phyloP scores from a whole-genome alignment of 257 asterid genomes.

The Catharanthus roseus region DNA sequence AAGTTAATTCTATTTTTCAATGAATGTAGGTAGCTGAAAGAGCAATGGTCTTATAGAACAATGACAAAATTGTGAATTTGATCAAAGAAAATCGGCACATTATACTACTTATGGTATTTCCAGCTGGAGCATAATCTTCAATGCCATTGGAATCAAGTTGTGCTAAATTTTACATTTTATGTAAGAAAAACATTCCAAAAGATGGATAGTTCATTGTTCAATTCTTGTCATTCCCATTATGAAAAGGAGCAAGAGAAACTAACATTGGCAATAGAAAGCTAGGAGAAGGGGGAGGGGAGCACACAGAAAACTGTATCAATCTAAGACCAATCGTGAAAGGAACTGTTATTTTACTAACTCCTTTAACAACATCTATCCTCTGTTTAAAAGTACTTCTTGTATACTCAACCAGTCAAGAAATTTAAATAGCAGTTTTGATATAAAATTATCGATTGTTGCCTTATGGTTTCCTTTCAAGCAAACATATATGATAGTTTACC shows the following conservation, averaged over 20 bases:
- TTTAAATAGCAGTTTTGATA: slow-evolving; percentile 6
- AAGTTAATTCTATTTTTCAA: too few relatives aligned
- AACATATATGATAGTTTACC: neutral
- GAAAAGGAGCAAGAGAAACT: slow-evolving; percentile 43
- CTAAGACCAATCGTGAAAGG: slow-evolving; percentile 56
- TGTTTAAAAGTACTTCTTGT: slow-evolving; percentile 20
- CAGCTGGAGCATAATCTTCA: too few relatives aligned
- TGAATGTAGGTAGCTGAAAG: too few relatives aligned
- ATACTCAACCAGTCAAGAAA: neutral
- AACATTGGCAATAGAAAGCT: slow-evolving; percentile 33
- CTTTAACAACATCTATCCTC: slow-evolving; percentile 20
- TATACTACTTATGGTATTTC: too few relatives aligned
- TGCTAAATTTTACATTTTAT: slow-evolving; percentile 57
- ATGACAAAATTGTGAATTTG: too few relatives aligned
- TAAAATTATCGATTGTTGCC: slow-evolving; percentile 4
- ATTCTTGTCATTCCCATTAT: slow-evolving; percentile 52
- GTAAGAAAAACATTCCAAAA: slow-evolving; percentile 60
- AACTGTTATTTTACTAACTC: slow-evolving; percentile 57
- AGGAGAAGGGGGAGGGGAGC: slow-evolving; percentile 60
- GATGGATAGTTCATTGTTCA: slow-evolving; percentile 59
- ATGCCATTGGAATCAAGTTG: slow-evolving; percentile 90
- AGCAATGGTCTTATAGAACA: too few relatives aligned
- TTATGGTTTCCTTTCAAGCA: neutral
- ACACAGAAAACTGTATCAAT: slow-evolving; percentile 51
- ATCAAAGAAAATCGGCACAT: too few relatives aligned